Evolutionary conservation across 2,329 filamentous ascomycete genomes (phyloP), one percentile per base, ranked within the genome.

Genomic region (Samsoniella hepiali): DNA sequence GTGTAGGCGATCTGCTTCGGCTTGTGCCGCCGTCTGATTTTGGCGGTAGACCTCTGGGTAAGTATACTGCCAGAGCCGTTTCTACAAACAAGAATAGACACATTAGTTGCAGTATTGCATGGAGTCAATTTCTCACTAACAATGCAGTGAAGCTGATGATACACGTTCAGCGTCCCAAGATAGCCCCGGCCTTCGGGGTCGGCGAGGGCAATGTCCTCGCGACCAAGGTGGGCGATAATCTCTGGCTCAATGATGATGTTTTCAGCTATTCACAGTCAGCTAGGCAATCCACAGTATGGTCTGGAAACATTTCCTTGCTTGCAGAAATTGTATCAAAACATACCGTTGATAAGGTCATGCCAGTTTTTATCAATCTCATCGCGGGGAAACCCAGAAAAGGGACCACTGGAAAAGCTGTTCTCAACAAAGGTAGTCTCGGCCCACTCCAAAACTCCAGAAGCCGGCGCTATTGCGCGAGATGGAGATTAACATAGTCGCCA

Each of bases 81-180:
- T 63, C 64, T 65, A 38, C 13, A 34, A 15, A 29, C 2, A 27
- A 5, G 9, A 15, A n/a, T 3, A 13, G 15, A 11, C 8, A 17
- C 31, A 17, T 42, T 47, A 56, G 51, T 38, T 2, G 22, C 5
- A 1, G 6, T 15, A 22, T 32, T 44, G 11, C 5, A 32, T 13
- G 2, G 7, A 5, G 3, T 22, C 10, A 7, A 17, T 5, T 22
- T 3, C 4, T 36, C 11, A 63, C 60, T 36, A 36, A 65, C 64
- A 36, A 65, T 59, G 40, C 64, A 65, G 27, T 65, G 64, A 13
- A 65, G 64, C 40, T 65, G 51, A 31, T 65, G 64, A 32, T 63
- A 65, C 13, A 65, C 64, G 61, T 64, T 65, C 13, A 65, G 51
- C 5, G 62, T 64, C 17, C 56, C 62, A 40, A 65, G 58, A 22